These are phyloP conservation scores for Hortiboletus flavorubellus DNA, from an alignment of 768 basidiomycete genomes.

Conservation along the genomic window DNA sequence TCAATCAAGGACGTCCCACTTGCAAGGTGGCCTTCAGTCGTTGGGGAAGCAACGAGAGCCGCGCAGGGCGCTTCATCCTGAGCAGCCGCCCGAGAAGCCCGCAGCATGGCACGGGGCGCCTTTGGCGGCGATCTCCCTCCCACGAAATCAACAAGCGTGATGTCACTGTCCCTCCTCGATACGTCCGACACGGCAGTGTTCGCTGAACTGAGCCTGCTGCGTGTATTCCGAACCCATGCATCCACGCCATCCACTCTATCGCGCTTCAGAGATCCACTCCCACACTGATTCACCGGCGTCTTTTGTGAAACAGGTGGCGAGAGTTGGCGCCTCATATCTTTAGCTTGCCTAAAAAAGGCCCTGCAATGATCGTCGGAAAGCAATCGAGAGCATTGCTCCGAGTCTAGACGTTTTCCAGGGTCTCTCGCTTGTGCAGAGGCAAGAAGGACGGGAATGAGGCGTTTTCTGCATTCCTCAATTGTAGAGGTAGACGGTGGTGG, in stretches of 20 bases:
- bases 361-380: conserved; percentile 29
- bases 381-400: conserved; percentile 20
- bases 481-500: conserved; percentile 6
- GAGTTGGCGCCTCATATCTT: conserved; percentile 25
- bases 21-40: neutral
- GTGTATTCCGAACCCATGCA: conserved; percentile 12
- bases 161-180: conserved; percentile 26
- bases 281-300: neutral
- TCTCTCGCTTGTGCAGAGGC: conserved; percentile 17
- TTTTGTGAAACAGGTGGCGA: conserved; percentile 7
- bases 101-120: conserved; percentile 22
- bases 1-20: conserved; percentile 1
- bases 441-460: conserved; percentile 24
- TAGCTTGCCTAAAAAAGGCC: conserved; percentile 19
- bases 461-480: conserved; percentile 27
- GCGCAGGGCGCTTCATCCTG: neutral
- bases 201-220: conserved; percentile 16
- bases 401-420: conserved; percentile 9
- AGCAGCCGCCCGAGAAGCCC: conserved; percentile 1
- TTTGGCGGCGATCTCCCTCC: conserved; percentile 14
- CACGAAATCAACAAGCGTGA: conserved; percentile 20
- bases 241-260: conserved; percentile 12
- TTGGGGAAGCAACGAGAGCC: conserved; percentile 4
- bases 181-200: conserved; percentile 11
- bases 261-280: conserved; percentile 7